phyloP scores from a whole-genome alignment of 148 eudicot genomes.

The Arbutus unedo region DNA sequence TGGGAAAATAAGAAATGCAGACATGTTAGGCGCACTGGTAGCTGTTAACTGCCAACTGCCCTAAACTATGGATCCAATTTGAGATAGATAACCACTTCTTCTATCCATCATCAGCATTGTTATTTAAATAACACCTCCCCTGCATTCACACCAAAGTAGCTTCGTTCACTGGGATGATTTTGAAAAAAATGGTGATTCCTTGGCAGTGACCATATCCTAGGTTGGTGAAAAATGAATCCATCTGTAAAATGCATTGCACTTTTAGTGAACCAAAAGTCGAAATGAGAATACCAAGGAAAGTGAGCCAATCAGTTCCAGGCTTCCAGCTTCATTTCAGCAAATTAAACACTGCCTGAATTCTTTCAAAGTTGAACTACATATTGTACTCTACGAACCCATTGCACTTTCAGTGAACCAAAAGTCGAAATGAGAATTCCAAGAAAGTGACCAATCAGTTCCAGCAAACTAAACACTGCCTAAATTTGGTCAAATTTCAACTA shows the following conservation, averaged over 20 bases:
- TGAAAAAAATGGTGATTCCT: not conserved
- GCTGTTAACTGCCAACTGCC: not conserved
- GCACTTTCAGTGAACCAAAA: not conserved
- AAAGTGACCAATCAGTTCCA: not conserved
- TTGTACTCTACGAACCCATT: not conserved
- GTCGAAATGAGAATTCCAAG: not conserved
- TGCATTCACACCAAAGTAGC: not conserved
- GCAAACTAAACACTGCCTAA: not conserved
- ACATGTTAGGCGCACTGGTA: not conserved
- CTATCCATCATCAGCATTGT: not conserved
- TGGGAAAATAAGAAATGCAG: not conserved
- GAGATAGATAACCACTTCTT: not conserved
- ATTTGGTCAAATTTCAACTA: not conserved
- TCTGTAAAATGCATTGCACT: not conserved
- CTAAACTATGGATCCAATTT: not conserved
- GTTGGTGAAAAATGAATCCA: not conserved
- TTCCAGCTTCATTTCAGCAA: not conserved
- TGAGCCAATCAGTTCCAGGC: not conserved
- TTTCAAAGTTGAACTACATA: not conserved
- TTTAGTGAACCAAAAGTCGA: not conserved
- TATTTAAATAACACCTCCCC: not conserved
- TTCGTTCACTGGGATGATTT: not conserved
- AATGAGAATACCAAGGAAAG: not conserved
- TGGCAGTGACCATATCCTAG: not conserved
- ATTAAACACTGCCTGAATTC: not conserved